Conservation (phyloP, 306 rosid genomes). For the Neltuma alba region DNA sequence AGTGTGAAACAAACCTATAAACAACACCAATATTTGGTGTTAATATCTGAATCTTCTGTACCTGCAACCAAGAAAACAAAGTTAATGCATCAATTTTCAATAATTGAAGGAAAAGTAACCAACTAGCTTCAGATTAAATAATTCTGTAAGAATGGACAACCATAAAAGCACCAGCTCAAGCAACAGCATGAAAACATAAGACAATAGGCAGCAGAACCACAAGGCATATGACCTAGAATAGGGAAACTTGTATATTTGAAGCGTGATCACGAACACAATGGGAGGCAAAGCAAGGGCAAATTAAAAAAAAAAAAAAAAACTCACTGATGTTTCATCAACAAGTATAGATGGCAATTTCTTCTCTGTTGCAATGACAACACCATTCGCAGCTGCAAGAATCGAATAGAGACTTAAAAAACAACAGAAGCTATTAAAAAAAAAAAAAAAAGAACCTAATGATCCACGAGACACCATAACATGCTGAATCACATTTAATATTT, state of each 20-base stretch:
- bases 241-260: neutral
- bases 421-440: constrained; percentile 13
- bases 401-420: constrained; percentile 27
- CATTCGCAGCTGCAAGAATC: constrained; percentile 82
- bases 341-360: constrained; percentile 94
- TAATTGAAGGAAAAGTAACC: neutral
- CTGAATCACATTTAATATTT: neutral
- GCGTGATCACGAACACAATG: neutral
- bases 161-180: neutral
- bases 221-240: neutral
- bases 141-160: neutral
- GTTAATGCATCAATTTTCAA: constrained; percentile 17
- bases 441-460: constrained; percentile 2
- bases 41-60: constrained; percentile 81
- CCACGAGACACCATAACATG: constrained; percentile 3
- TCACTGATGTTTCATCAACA: constrained; percentile 92
- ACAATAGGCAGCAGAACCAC: neutral
- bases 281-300: neutral
- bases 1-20: constrained; percentile 65
- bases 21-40: constrained; percentile 97
- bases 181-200: neutral
- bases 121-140: neutral
- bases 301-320: no score
- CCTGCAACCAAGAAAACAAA: constrained; percentile 53
- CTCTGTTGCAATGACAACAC: constrained; percentile 95